Evolutionary conservation across 176 grass and related monocot species (phyloP).

Genomic region (Guadua angustifolia): DNA sequence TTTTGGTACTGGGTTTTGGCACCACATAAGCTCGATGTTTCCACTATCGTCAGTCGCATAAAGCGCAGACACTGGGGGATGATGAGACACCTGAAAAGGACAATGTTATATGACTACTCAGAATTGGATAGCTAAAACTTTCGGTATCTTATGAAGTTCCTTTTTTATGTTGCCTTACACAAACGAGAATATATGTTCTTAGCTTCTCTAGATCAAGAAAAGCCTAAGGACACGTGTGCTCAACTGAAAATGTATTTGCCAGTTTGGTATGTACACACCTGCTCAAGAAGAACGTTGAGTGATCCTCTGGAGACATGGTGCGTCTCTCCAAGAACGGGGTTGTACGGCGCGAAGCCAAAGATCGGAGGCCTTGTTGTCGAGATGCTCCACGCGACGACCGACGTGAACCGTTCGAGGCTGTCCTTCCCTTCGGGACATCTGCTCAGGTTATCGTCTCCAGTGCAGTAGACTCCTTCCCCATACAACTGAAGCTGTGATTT

Average conservation of each 20-base stretch:
- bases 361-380: slow-evolving; percentile 84
- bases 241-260: neutral
- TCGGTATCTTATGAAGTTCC: neutral
- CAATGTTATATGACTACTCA: neutral
- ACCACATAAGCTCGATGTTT: slow-evolving; percentile 69
- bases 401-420: slow-evolving; percentile 63
- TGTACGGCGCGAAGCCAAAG: slow-evolving; percentile 91
- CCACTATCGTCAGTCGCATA: slow-evolving; percentile 62
- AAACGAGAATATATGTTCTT: neutral
- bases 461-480: slow-evolving; percentile 83
- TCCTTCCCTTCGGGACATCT: slow-evolving; percentile 47
- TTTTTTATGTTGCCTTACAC: neutral
- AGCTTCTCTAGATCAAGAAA: neutral
- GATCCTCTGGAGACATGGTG: slow-evolving; percentile 78
- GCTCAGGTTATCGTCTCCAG: slow-evolving; percentile 56
- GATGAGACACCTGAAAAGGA: slow-evolving; percentile 71
- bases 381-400: slow-evolving; percentile 84
- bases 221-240: no score
- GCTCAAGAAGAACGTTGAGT: slow-evolving; percentile 86
- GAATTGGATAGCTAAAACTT: neutral
- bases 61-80: slow-evolving; percentile 71
- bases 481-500: slow-evolving; percentile 97
- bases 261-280: slow-evolving; percentile 35
- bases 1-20: slow-evolving; percentile 64
- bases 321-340: slow-evolving; percentile 90